phyloP scores from a whole-genome alignment of 352 stramenopile species.

The Phytophthora sp. region DNA sequence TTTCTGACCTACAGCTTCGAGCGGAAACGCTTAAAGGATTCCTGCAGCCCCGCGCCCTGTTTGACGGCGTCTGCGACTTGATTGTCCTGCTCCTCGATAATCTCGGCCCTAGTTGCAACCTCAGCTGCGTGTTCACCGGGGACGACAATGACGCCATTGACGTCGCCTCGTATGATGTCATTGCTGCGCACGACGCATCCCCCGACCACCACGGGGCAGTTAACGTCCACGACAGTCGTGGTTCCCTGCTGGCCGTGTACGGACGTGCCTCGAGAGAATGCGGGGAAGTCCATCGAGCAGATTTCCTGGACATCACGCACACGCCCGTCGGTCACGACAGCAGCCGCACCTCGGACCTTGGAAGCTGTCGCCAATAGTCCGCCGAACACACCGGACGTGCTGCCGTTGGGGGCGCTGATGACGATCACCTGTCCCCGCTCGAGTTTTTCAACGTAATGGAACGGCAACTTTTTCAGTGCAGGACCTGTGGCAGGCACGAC shows the following conservation, averaged over 20 bases:
- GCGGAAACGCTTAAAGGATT: conserved; percentile 82
- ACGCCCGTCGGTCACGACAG: conserved; percentile 75
- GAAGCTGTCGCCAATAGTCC: conserved; percentile 73
- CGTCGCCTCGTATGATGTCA: conserved; percentile 80
- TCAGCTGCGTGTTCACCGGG: conserved; percentile 70
- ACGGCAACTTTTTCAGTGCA: conserved; percentile 32
- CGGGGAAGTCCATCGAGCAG: conserved; percentile 66
- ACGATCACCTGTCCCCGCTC: conserved; percentile 82
- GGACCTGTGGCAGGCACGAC: conserved; percentile 70
- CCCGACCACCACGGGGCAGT: conserved; percentile 67
- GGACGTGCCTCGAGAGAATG: conserved; percentile 74
- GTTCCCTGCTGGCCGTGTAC: conserved; percentile 73
- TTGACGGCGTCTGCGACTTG: conserved; percentile 78
- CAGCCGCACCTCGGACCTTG: conserved; percentile 69
- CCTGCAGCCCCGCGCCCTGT: conserved; percentile 69
- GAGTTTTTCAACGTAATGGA: conserved; percentile 82
- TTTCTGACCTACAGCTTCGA: conserved; percentile 44
- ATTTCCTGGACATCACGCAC: conserved; percentile 82
- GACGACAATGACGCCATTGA: conserved; percentile 85
- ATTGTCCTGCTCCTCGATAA: conserved; percentile 84
- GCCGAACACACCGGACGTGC: conserved; percentile 71
- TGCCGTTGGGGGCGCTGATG: conserved; percentile 64
- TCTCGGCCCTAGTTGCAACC: conserved; percentile 69
- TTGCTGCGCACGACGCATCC: conserved; percentile 75
- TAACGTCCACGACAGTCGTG: conserved; percentile 70